A percentile compares a stretch with the other conserved stretches of the same genome.
Conservation (phyloP, 2,329 filamentous ascomycete genomes). For the Microascus cirrosus region DNA sequence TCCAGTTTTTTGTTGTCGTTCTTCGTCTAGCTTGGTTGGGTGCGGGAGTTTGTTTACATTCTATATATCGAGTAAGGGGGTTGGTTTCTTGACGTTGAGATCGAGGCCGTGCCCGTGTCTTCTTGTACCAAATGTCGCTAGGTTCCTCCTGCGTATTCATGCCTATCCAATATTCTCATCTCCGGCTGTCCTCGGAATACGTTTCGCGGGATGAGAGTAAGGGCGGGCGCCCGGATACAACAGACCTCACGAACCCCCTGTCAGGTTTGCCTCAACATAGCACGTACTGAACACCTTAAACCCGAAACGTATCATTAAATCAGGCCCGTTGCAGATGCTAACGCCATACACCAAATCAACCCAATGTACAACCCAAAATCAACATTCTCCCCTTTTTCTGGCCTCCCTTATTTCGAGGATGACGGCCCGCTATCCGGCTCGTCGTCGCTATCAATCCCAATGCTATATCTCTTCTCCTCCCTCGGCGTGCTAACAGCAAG, state of each 20-base stretch:
- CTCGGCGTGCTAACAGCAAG: conserved; percentile 40
- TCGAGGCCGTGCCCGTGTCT: background rate
- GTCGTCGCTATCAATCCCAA: conserved; percentile 47
- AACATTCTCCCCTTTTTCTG: background rate
- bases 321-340: background rate
- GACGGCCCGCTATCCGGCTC: conserved; percentile 17
- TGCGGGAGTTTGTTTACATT: background rate
- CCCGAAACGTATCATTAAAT: background rate
- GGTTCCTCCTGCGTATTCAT: background rate
- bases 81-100: too few relatives aligned
- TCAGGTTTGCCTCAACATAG: background rate
- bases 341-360: background rate
- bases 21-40: background rate
- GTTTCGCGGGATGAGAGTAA: too few relatives aligned
- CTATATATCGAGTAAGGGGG: background rate
- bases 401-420: background rate
- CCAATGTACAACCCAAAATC: background rate
- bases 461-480: conserved; percentile 36
- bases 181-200: too few relatives aligned
- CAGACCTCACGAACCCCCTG: too few relatives aligned
- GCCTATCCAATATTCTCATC: too few relatives aligned
- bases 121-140: background rate
- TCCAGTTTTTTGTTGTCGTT: background rate
- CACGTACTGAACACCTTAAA: background rate
- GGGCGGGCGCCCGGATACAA: too few relatives aligned